Evolutionary conservation across 1,284 basidiomycete genomes (phyloP), one percentile per base, ranked within the genome.

Genomic region (Trichosporon sp.): DNA sequence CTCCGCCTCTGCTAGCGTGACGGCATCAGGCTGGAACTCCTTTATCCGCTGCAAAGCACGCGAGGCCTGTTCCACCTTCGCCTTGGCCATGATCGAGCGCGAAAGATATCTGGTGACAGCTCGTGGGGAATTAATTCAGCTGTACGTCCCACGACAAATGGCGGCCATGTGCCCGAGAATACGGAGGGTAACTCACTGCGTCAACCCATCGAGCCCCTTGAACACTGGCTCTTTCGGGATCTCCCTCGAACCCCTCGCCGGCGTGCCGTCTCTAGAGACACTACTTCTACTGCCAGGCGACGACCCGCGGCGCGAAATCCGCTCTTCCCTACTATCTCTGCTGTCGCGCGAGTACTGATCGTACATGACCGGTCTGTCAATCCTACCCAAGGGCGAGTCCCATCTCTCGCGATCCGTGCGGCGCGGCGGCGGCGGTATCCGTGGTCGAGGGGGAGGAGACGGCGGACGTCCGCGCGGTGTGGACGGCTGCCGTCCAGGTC

Each of bases 1-100:
- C 51, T 38, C 37, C 19, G 71, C 71, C 14, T 59, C 66, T 0
- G n/a, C 61, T 1, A 67, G 48, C 31, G 59, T 63, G 2, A 11
- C 32, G 5, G 31, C 59, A 16, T 63, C 59, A 3, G 59, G 32
- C 16, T 37, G 59, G 59, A 63, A 63, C 32, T 63, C 31, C 59
- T 35, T 35, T 10, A 63, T 32, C 31, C 31, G 31, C 59, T 16
- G 31, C 16, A 63, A 32, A 6, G 31, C 59, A 32, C 59, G 59
- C 14, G 59, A 32, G 14, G 59, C 59, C 32, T 63, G 59, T 32
- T 63, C 59, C 11, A 63, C 59, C 32, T 63, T 63, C 14, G 59
- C 59, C 32, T n/a, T 14, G 10, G 59, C 59, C 59, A 63, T 63
- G 59, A 63, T 35, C 59, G 59, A 37, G 14, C 59, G 31, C 31